phyloP scores from a whole-genome alignment of 148 eudicot species.

The Heliamphora exappendiculata region DNA sequence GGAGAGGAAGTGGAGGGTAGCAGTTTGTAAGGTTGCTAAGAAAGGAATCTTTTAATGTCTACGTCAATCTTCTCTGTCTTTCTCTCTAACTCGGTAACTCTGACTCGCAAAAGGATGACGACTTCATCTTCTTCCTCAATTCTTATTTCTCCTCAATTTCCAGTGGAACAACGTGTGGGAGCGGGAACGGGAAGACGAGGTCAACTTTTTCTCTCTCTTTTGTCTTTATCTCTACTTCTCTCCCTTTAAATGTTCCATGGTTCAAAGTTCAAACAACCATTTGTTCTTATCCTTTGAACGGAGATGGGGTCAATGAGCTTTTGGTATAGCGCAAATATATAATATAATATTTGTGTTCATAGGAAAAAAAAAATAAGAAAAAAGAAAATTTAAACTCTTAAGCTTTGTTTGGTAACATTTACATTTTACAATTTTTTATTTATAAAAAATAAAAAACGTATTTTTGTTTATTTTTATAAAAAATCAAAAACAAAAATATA shows the following conservation, averaged over 20 bases:
- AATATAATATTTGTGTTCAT: no score
- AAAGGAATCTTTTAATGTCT: not conserved
- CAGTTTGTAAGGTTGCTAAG: constrained; percentile 8
- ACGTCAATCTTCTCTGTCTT: not conserved
- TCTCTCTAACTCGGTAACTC: not conserved
- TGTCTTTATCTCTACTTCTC: not conserved
- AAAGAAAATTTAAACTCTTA: no score
- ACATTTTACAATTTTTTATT: no score
- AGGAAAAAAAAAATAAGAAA: no score
- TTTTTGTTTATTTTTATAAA: no score
- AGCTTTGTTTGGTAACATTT: no score
- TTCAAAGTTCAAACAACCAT: not conserved
- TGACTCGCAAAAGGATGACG: constrained; percentile 9
- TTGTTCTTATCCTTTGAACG: not conserved
- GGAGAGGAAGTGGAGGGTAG: not conserved
- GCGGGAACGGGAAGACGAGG: constrained; percentile 4
- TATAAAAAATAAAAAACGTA: no score
- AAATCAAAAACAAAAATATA: no score
- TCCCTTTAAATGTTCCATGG: not conserved
- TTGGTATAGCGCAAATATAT: no score
- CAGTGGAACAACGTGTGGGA: not conserved
- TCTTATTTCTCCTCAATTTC: not conserved
- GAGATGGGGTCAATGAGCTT: no score
- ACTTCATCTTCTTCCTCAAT: not conserved
- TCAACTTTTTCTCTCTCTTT: constrained; percentile 2